Percentiles rank a stretch among this genome's conserved stretches.
Conservation (phyloP, 306 rosid genomes). For the Gastrolobium bilobum region DNA sequence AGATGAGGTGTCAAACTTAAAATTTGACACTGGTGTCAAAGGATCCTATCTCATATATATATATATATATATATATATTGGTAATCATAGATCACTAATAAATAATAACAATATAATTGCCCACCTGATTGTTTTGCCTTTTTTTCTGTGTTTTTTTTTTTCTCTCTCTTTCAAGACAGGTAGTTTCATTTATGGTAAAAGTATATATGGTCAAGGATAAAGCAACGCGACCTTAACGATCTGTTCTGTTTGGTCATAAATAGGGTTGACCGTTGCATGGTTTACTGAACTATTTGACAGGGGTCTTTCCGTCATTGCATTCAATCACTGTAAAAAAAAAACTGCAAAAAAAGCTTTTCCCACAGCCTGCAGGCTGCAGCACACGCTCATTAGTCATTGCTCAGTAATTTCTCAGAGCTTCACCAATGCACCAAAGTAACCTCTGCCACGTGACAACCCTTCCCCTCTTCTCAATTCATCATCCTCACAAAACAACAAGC, state of each 20-base stretch:
- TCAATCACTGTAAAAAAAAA: background rate
- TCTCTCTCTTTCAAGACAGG: background rate
- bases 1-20: no score
- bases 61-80: no score
- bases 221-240: background rate
- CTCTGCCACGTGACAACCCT: slow-evolving; percentile 52
- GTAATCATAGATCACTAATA: background rate
- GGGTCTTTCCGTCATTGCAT: slow-evolving; percentile 51
- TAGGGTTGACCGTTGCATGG: slow-evolving; percentile 52
- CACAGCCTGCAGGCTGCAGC: background rate
- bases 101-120: background rate
- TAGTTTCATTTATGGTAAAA: slow-evolving; percentile 6
- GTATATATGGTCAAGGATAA: background rate
- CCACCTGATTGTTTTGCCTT: background rate
- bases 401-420: slow-evolving; percentile 46
- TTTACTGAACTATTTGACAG: background rate
- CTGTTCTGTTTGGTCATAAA: slow-evolving; percentile 42
- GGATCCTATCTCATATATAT: no score
- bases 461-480: slow-evolving; percentile 46
- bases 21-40: no score
- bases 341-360: slow-evolving; percentile 22
- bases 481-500: background rate
- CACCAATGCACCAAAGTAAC: slow-evolving; percentile 35
- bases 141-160: background rate
- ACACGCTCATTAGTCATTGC: slow-evolving; percentile 40